A percentile compares a stretch with the other conserved stretches of the same genome.
Evolutionary conservation across 768 basidiomycete genomes (phyloP).

Genomic region (Clathrus columnatus): DNA sequence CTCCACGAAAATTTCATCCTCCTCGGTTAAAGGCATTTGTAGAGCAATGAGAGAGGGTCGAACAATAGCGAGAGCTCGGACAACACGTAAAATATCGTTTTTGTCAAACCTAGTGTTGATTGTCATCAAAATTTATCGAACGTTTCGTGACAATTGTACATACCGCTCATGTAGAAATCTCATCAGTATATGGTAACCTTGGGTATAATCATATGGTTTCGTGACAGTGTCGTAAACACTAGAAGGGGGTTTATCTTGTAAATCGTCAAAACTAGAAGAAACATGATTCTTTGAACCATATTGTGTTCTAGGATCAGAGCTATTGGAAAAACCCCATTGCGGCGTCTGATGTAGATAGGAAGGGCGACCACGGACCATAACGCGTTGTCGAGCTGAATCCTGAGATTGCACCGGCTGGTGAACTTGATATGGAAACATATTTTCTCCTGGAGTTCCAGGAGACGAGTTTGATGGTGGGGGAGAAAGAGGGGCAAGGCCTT

Average conservation of each 20-base stretch:
- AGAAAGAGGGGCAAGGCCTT: slow-evolving; percentile 7
- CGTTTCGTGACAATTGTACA: slow-evolving; percentile 27
- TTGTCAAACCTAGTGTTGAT: slow-evolving; percentile 73
- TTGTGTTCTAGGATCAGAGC: neutral
- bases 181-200: slow-evolving; percentile 96
- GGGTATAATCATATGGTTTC: slow-evolving; percentile 86
- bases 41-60: slow-evolving; percentile 95
- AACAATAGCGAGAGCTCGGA: slow-evolving; percentile 89
- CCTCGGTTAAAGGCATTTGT: slow-evolving; percentile 94
- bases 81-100: slow-evolving; percentile 89
- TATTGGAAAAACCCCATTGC: slow-evolving; percentile 1
- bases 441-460: slow-evolving; percentile 6
- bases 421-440: slow-evolving; percentile 2
- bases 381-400: neutral
- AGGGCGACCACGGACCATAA: neutral
- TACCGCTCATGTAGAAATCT: slow-evolving; percentile 64
- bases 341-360: slow-evolving; percentile 9
- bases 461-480: slow-evolving; percentile 10
- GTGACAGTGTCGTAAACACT: slow-evolving; percentile 57
- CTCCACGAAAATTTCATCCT: slow-evolving; percentile 95
- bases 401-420: neutral
- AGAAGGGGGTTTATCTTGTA: slow-evolving; percentile 14
- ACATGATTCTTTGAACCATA: neutral
- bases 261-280: neutral
- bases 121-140: neutral